Evolutionary conservation across 2,329 filamentous ascomycete species (phyloP).

Genomic region (Periconia sp.): DNA sequence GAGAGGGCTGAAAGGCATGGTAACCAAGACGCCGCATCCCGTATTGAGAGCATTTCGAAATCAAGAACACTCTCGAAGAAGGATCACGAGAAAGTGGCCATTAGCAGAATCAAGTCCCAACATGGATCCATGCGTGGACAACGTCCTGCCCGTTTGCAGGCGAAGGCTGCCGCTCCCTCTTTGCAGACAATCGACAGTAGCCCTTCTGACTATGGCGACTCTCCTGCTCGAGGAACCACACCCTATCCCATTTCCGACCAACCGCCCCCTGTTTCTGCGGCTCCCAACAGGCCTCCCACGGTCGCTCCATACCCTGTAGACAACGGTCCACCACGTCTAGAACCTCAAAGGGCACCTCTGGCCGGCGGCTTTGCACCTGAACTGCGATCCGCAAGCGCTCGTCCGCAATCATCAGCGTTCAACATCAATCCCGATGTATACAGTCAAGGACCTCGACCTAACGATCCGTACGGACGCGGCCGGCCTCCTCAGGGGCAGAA

Average conservation of each 20-base stretch:
- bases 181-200: constrained; percentile 46
- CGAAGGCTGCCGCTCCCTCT: constrained; percentile 35
- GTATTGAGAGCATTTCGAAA: constrained; percentile 81
- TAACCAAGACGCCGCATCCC: constrained; percentile 81
- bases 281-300: constrained; percentile 52
- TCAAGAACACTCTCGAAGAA: constrained; percentile 83
- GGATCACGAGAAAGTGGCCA: constrained; percentile 90
- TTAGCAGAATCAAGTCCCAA: constrained; percentile 74
- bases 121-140: constrained; percentile 55
- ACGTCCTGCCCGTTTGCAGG: constrained; percentile 48
- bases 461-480: constrained; percentile 33
- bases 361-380: constrained; percentile 49
- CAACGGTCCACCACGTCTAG: constrained; percentile 58
- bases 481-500: constrained; percentile 29
- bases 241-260: constrained; percentile 50
- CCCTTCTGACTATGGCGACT: constrained; percentile 38
- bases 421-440: constrained; percentile 52
- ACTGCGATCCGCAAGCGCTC: constrained; percentile 53
- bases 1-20: constrained; percentile 84
- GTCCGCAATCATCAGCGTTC: constrained; percentile 53
- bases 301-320: constrained; percentile 72
- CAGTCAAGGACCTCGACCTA: constrained; percentile 15
- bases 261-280: constrained; percentile 37
- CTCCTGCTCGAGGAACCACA: constrained; percentile 35
- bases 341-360: constrained; percentile 26